Percentiles rank a stretch among this genome's conserved stretches.
These are phyloP conservation scores for Dryadomyces quercivorus DNA, from an alignment of 2,329 filamentous ascomycete genomes.

Conservation along the genomic window DNA sequence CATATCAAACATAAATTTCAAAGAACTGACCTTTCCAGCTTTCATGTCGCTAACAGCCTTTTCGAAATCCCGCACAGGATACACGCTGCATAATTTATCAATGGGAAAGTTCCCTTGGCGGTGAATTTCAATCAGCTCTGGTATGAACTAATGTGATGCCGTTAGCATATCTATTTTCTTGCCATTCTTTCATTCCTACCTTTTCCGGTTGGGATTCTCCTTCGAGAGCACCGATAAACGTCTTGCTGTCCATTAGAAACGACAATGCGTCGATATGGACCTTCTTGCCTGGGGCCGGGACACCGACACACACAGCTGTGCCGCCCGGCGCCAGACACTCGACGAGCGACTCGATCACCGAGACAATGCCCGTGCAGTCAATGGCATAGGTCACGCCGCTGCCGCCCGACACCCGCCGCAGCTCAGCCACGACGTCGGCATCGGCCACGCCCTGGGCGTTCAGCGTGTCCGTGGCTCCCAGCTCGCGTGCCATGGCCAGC, in stretches of 20 bases:
- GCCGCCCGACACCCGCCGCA: constrained; percentile 17
- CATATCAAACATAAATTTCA: no score
- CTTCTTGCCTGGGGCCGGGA: constrained; percentile 15
- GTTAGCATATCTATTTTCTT: no score
- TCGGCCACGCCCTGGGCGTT: constrained; percentile 19
- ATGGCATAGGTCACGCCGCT: constrained; percentile 17
- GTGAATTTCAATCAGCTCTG: no score
- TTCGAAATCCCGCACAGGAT: no score
- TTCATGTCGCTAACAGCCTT: no score
- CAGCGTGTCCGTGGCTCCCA: constrained; percentile 30
- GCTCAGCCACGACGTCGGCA: constrained; percentile 13
- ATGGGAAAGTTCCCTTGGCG: no score
- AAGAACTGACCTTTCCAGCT: no score
- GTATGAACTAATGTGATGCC: no score
- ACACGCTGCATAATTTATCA: no score
- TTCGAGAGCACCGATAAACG: constrained; percentile 20
- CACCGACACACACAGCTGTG: constrained; percentile 21
- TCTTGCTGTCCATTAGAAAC: constrained; percentile 14
- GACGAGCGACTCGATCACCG: constrained; percentile 18
- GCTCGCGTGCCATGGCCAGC: constrained; percentile 26
- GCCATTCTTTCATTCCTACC: constrained; percentile 4
- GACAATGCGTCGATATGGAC: constrained; percentile 14
- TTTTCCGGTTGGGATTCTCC: constrained; percentile 17
- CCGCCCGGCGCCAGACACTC: constrained; percentile 19
- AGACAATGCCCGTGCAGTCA: constrained; percentile 19